Evolutionary conservation across 108 stramenopile genomes (phyloP).

Genomic region (Chaetoceros muelleri): DNA sequence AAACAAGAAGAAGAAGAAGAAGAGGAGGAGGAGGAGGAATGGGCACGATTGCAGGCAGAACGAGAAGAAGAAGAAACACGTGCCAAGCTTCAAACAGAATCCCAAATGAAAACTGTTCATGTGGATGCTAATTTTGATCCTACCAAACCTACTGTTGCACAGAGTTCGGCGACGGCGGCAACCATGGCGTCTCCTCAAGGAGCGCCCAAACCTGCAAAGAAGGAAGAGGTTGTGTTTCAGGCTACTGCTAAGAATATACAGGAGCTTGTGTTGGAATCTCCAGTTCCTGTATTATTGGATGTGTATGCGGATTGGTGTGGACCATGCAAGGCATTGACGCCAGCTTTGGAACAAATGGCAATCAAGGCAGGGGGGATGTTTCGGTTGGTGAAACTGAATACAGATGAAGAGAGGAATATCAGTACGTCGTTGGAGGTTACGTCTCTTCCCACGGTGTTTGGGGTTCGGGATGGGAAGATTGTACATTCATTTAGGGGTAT

Average conservation of each 20-base stretch:
- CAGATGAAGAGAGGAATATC: constrained; percentile 64
- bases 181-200: constrained; percentile 1
- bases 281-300: constrained; percentile 79
- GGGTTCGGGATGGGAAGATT: constrained; percentile 68
- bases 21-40: constrained; percentile 15
- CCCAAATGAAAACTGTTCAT: constrained; percentile 31
- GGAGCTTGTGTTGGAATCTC: constrained; percentile 69
- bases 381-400: constrained; percentile 79
- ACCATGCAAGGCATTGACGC: constrained; percentile 75
- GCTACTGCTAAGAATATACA: constrained; percentile 59
- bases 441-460: constrained; percentile 79
- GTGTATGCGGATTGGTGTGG: constrained; percentile 79
- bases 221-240: constrained; percentile 73
- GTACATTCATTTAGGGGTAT: constrained; percentile 72
- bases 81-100: constrained; percentile 9
- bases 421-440: constrained; percentile 66
- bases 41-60: neutral
- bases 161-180: constrained; percentile 15
- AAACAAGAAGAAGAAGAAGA: constrained; percentile 34
- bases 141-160: constrained; percentile 18
- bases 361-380: constrained; percentile 70
- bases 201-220: constrained; percentile 40
- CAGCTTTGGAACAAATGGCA: constrained; percentile 75
- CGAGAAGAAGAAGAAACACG: constrained; percentile 11
- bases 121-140: constrained; percentile 74